Base-by-base conservation (phyloP, 495 filamentous ascomycete species). In the Penicillium flavigenum region DNA sequence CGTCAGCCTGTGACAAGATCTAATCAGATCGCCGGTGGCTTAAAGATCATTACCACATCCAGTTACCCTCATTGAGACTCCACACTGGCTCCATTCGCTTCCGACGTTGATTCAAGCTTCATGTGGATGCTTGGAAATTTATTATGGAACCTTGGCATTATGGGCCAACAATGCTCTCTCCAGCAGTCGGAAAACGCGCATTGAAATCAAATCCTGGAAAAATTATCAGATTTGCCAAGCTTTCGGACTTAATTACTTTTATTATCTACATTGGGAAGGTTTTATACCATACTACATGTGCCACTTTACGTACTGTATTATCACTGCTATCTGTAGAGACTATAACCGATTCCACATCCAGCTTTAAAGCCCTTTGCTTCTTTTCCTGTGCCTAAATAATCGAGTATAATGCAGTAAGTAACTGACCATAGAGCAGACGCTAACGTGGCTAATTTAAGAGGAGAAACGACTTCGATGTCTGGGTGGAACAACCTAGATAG, bases 11-110 rank as follows among this genome's bases (percentile, higher is more conserved):
- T 17, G 41, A 31, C 10, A 41, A 53, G 57, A 55, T 59, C 57
- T 59, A 59, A 59, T 59, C 57, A 59, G 57, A 59, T 59, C 51
- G 14, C 36, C 42, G 17, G 50, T 54, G 44, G 45, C 39, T 45
- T 43, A 50, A 24, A 41, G 43, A 38, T 49, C 51, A 27, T 51
- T 46, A 12, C 43, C 41, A 0, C 12, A 16, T 47, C 4, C 11
- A 34, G 44, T 26, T 36, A 58, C 41, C 45, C n/a, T 38, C 19
- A 42, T 49, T 19, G 16, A 22, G 34, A 27, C 17, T 24, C 31
- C 50, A 14, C 50, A 10, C 54, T 19, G 51, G 32, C 26, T 29
- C 49, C 48, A 29, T 20, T 32, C 49, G 34, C 50, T 44, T 39
- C 43, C 46, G 43, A 51, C 50, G 45, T 59, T 36, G 45, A 32